Percentiles rank a stretch among this genome's conserved stretches.
These are phyloP conservation scores for Zygosaccharomyces bisporus DNA, from an alignment of 805 yeast genomes.

Conservation along the genomic window DNA sequence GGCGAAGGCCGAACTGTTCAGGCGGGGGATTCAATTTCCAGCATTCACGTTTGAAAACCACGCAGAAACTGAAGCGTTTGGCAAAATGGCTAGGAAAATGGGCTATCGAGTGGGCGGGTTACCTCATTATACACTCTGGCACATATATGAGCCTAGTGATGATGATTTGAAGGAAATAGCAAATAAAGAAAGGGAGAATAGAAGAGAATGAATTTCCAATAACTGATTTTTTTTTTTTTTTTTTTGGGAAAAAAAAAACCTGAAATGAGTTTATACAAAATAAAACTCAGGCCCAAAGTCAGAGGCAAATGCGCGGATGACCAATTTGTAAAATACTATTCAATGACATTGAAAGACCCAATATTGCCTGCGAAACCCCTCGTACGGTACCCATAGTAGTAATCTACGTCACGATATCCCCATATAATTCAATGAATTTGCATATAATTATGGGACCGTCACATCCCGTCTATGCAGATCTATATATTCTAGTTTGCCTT, in stretches of 20 bases:
- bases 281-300: background rate
- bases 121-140: constrained; percentile 90
- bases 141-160: constrained; percentile 83
- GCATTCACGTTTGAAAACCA: constrained; percentile 81
- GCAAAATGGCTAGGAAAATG: constrained; percentile 73
- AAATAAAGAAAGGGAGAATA: constrained; percentile 59
- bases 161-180: constrained; percentile 74
- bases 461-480: background rate
- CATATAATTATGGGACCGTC: background rate
- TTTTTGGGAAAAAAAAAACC: background rate
- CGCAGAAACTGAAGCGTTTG: constrained; percentile 87
- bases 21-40: constrained; percentile 80
- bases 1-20: constrained; percentile 67
- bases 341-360: background rate
- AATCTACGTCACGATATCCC: background rate
- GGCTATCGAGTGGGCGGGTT: constrained; percentile 83
- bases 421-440: background rate
- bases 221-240: background rate
- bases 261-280: background rate
- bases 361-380: background rate
- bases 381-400: background rate
- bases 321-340: background rate
- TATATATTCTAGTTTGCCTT: constrained; percentile 3
- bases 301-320: background rate
- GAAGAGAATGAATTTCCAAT: constrained; percentile 40